Base-by-base conservation (phyloP, 2,329 filamentous ascomycete species). In the Aspergillus sp. region DNA sequence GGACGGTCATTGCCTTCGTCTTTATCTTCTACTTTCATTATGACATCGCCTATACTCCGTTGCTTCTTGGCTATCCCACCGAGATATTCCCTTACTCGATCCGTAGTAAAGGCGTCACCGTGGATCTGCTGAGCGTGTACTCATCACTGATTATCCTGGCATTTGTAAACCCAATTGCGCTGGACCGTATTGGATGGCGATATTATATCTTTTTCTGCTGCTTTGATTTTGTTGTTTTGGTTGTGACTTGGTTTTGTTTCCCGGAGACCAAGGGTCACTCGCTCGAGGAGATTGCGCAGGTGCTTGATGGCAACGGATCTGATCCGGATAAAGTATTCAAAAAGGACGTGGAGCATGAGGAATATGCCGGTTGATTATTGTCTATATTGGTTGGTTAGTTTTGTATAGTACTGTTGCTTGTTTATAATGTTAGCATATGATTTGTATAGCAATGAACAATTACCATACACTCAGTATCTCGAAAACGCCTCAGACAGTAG, bases 21-120 rank as follows among this genome's bases (percentile, higher is more conserved):
- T 82, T 79, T 72, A 63, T 79, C 19, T 82, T 80, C 54, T 74
- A 75, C 45, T 69, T 79, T 56, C 79, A 77, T 54, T 81, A 81
- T 62, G 76, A 78, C 51, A 76, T 82, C 48, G 78, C 75, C 41
- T 81, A 78, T 62, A 79, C 76, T 0, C 77, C 78, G 42, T 69
- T 82, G 38, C 68, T 81, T 7, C 71, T 80, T 2, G 50, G 48
- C 35, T 82, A 82, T 52, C 73, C 77, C 1, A 72, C 80, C 5
- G 79, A 82, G 63, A 68, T 82, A 30, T 68, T 81, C 10, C 78
- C 79, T 0, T 82, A 79, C 65, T 70, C 73, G 67, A 80, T 50
- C 28, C 76, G 79, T 42, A 51, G 56, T 27, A 60, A 59, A 43
- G 62, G 61, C 1, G 38, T 62, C 0, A 57, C 58, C 1, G 48